Evolutionary conservation across 768 basidiomycete genomes (phyloP).

Genomic region (Guyanaporus albipodus): DNA sequence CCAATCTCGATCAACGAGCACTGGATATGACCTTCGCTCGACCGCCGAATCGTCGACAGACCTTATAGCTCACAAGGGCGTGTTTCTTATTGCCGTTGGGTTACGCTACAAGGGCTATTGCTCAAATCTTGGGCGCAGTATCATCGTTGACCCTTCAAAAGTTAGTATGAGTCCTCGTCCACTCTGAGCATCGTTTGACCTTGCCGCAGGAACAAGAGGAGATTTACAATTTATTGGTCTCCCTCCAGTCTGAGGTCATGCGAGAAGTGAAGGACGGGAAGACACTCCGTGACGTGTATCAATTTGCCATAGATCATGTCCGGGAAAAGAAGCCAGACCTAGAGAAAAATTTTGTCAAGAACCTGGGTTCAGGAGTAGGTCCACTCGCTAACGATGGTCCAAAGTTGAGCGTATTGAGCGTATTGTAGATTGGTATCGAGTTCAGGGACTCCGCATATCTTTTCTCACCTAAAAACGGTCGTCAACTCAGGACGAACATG

Average conservation of each 20-base stretch:
- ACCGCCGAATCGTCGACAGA: conserved; percentile 84
- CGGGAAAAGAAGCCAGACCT: conserved; percentile 77
- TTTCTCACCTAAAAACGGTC: conserved; percentile 74
- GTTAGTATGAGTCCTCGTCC: conserved; percentile 35
- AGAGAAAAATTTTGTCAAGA: conserved; percentile 83
- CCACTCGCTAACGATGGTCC: neutral
- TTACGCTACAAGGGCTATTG: conserved; percentile 93
- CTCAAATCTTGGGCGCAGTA: conserved; percentile 87
- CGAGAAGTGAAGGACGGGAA: conserved; percentile 77
- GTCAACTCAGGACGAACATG: conserved; percentile 74
- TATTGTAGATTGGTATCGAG: conserved; percentile 85
- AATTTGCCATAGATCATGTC: conserved; percentile 64
- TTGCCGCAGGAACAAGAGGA: conserved; percentile 79
- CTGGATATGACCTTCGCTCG: conserved; percentile 84
- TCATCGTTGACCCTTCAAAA: conserved; percentile 91
- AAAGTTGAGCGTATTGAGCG: neutral
- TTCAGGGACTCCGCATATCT: conserved; percentile 88
- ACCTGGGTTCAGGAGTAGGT: conserved; percentile 83
- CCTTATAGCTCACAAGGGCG: conserved; percentile 80
- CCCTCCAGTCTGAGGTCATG: conserved; percentile 73
- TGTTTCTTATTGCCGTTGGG: conserved; percentile 83
- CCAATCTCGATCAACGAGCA: conserved; percentile 80
- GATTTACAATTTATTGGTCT: conserved; percentile 74
- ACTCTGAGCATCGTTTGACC: neutral
- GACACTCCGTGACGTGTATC: conserved; percentile 75